Conservation (phyloP, 768 basidiomycete genomes). For the Tricholoma terreum region DNA sequence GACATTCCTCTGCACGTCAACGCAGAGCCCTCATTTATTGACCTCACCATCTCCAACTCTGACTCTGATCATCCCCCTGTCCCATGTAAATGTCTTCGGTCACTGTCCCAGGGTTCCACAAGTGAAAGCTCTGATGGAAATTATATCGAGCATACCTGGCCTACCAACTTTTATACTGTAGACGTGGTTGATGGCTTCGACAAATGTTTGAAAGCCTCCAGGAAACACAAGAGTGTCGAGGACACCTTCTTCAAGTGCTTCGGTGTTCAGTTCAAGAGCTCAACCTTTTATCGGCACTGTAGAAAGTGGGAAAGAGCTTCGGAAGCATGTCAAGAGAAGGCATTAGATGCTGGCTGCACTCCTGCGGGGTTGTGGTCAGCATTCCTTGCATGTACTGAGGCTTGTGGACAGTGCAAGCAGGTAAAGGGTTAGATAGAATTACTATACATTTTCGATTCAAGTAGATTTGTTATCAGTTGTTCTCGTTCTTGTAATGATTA, state of each 20-base stretch:
- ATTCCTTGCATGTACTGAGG: background rate
- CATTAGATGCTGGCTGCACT: background rate
- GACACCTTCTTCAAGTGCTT: background rate
- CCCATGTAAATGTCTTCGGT: background rate
- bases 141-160: background rate
- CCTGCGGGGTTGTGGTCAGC: background rate
- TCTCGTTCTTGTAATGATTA: no score
- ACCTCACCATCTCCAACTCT: background rate
- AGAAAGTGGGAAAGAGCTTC: background rate
- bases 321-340: background rate
- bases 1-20: background rate
- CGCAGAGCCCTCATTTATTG: background rate
- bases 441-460: no score
- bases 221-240: no score
- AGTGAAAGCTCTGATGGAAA: background rate
- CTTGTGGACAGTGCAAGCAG: background rate
- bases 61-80: background rate
- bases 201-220: background rate
- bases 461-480: no score
- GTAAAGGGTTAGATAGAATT: background rate
- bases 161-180: background rate
- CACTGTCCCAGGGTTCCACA: background rate
- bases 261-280: background rate
- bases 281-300: background rate
- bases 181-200: background rate